Percentiles rank a stretch among this genome's conserved stretches.
Conservation (phyloP, 345 rosid species). For the Eucalyptus marginata region DNA sequence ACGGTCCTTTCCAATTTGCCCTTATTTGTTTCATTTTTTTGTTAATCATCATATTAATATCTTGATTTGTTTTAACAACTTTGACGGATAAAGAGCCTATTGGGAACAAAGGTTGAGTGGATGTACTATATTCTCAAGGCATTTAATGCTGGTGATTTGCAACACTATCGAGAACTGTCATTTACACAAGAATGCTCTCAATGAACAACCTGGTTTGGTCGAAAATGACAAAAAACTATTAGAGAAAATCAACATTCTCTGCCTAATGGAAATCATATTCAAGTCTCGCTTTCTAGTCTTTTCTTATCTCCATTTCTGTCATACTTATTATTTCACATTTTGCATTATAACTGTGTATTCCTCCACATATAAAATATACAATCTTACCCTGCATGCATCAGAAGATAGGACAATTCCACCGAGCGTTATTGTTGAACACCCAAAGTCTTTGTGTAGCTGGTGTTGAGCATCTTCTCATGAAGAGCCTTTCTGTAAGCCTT, state of each 20-base stretch:
- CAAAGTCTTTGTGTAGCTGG: constrained; percentile 67
- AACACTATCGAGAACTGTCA: constrained; percentile 26
- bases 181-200: constrained; percentile 62
- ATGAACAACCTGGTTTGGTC: constrained; percentile 86
- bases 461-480: constrained; percentile 95
- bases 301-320: background rate
- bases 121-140: too few relatives aligned
- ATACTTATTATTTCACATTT: too few relatives aligned
- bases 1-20: too few relatives aligned
- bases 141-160: too few relatives aligned
- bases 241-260: constrained; percentile 94
- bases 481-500: constrained; percentile 80
- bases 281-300: constrained; percentile 21
- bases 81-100: too few relatives aligned
- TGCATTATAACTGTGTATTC: too few relatives aligned
- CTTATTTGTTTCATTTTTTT: too few relatives aligned
- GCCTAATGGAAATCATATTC: constrained; percentile 94
- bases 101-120: too few relatives aligned
- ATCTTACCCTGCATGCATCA: constrained; percentile 37
- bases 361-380: too few relatives aligned
- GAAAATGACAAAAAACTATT: constrained; percentile 77
- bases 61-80: too few relatives aligned
- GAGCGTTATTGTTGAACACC: constrained; percentile 69
- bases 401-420: constrained; percentile 93
- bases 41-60: too few relatives aligned